These are phyloP conservation scores for Pleurotus citrinopileatus DNA, from an alignment of 768 basidiomycete species.

Conservation along the genomic window DNA sequence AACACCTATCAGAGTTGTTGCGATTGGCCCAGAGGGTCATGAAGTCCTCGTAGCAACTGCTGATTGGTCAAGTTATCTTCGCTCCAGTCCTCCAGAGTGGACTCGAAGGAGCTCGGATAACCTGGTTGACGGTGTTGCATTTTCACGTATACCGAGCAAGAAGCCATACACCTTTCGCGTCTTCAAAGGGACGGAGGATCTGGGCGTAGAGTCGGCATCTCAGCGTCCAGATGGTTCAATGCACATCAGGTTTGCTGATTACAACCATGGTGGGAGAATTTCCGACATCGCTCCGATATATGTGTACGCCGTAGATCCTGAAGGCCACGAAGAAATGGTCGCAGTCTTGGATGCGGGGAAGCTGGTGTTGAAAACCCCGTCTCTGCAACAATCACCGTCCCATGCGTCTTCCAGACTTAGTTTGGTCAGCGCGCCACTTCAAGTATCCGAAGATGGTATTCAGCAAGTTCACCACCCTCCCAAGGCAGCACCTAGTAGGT, in stretches of 20 bases:
- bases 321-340: background rate
- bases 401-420: no score
- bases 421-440: no score
- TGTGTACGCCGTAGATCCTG: background rate
- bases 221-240: background rate
- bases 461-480: no score
- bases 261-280: background rate
- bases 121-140: background rate
- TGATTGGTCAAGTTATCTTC: background rate
- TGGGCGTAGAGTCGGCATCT: background rate
- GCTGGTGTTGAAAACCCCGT: no score
- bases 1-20: no score
- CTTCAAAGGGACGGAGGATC: background rate
- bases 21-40: no score
- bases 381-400: constrained; percentile 12
- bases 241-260: background rate
- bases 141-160: background rate
- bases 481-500: no score
- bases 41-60: background rate
- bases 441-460: no score
- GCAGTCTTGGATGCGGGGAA: background rate
- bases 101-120: background rate
- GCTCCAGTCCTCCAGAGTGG: background rate
- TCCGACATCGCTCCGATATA: background rate
- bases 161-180: background rate